Base-by-base conservation (phyloP, 768 basidiomycete species). In the Symmetrospora coprosmae region DNA sequence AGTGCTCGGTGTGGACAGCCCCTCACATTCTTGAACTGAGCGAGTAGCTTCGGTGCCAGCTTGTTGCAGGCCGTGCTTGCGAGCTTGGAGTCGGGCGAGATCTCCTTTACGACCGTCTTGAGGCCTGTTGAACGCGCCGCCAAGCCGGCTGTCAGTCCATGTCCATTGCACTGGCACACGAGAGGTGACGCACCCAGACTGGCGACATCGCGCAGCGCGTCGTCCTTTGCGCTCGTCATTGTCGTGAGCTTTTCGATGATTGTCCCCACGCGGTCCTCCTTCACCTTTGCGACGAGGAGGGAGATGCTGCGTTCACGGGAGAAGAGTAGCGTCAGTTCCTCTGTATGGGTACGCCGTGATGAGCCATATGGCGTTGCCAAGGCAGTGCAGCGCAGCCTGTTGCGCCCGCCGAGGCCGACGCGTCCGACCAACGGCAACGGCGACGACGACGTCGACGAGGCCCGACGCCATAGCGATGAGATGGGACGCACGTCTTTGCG, bases 141-240 rank as follows among this genome's bases (percentile, higher is more conserved):
- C 4, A 30, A 25, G 9, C 31, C 49, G 40, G 47, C 30, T 19
- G 4, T 35, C 11, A 25, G 6, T 3, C 19, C 11, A 31, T 27
- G 16, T 41, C 64, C 33, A 66, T 64, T 16, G 9, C 23, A 34
- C 31, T 23, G 45, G 25, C 45, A 14, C 30, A 13, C 27, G 21
- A 43, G 14, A 37, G 31, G 30, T 23, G 25, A 46, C 78, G 60
- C 50, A 94, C 91, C 92, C 56, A 96, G 79, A 41, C 84, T 84
- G 8, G 91, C 88, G 55, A 99, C 90, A 75, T 97, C 91, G 61
- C 94, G 78, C 51, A 92, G 75, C 66, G 94, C 90, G 67, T 96
- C 91, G 53, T 96, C 89, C 70, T 85, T 82, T 23, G 85, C 83
- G 19, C 81, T 48, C 0, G 87, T 87, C 67, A 86, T 86, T 50